Base-by-base conservation (phyloP, 2,329 filamentous ascomycete species). In the Westerdykella aurantiaca region DNA sequence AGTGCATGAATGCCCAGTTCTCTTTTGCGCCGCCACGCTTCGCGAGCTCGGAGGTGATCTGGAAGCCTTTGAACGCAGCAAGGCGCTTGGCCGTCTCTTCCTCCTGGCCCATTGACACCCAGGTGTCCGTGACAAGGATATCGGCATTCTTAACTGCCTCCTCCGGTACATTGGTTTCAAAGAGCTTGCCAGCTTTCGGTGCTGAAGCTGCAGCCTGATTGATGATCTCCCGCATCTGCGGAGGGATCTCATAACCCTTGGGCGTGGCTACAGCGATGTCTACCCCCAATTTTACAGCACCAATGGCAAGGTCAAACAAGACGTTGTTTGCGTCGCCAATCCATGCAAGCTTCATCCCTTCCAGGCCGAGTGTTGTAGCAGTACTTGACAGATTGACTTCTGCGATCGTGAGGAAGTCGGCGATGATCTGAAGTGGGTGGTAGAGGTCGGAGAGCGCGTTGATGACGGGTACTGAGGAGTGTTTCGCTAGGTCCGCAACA, bases 71-170 rank as follows among this genome's bases (percentile, higher is more conserved):
- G 66, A 98, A 98, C 2, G 82, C 88, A 61, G 83, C 80, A 47
- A 96, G 66, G 40, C 88, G 77, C 74, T 85, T 85, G 54, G 82
- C 76, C 33, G 82, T 76, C 69, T 98, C 93, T 44, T 80, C 81
- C 69, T 98, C 93, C 69, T 97, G 91, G 38, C 93, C 93, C 93
- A 98, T 98, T 1, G 88, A 95, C 25, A 98, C 80, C 93, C 93
- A 98, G 1, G 93, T 98, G 62, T 98, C 93, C 1, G 93, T 98
- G 17, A 97, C 89, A 45, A 98, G 74, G 42, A 97, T 79, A 64
- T 98, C 85, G 3, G 93, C 91, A 51, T 83, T 74, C 72, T 86
- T 86, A 62, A 96, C 82, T 1, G 77, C 93, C 60, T 95, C 87
- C 64, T 93, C 87, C 0, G 91, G 93, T 1, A 85, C 73, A 17